Evolutionary conservation across 345 rosid genomes (phyloP).

Genomic region (Draba incana): DNA sequence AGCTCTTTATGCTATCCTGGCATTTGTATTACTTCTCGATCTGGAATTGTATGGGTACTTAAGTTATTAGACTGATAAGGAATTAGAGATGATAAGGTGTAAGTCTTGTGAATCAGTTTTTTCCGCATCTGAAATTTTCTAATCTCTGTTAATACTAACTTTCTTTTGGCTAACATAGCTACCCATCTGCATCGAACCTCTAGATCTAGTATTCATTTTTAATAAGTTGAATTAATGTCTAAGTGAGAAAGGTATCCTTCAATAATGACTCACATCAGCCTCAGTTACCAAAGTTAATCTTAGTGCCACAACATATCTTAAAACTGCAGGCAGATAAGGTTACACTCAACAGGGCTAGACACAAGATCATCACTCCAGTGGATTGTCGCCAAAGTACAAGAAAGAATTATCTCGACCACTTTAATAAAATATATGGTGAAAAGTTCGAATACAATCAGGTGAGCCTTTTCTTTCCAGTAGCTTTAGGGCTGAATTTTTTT

Average conservation of each 20-base stretch:
- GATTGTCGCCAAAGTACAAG: conserved; percentile 69
- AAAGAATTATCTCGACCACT: conserved; percentile 63
- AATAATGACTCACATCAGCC: background rate
- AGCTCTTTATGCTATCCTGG: conserved; percentile 17
- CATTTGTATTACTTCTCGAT: conserved; percentile 11
- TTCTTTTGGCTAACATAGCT: conserved; percentile 8
- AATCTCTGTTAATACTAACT: conserved; percentile 7
- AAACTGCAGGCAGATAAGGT: conserved; percentile 55
- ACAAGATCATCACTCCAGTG: conserved; percentile 64
- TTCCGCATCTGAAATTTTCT: background rate
- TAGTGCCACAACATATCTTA: conserved; percentile 25
- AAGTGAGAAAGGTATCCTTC: background rate
- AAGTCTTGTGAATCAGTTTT: conserved; percentile 6
- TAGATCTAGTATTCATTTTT: background rate
- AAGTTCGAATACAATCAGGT: conserved; percentile 66
- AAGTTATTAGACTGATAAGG: conserved; percentile 3
- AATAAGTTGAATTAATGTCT: background rate
- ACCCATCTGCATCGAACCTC: conserved; percentile 12
- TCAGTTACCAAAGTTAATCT: background rate
- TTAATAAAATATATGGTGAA: conserved; percentile 59
- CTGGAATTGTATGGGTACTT: conserved; percentile 10
- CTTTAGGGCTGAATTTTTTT: conserved; percentile 20
- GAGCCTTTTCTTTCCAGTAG: conserved; percentile 23
- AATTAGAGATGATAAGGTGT: conserved; percentile 10
- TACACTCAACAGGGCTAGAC: conserved; percentile 47